A percentile compares a stretch with the other conserved stretches of the same genome.
These are phyloP conservation scores for Lentinula lateritia DNA, from an alignment of 768 basidiomycete species.

Conservation along the genomic window DNA sequence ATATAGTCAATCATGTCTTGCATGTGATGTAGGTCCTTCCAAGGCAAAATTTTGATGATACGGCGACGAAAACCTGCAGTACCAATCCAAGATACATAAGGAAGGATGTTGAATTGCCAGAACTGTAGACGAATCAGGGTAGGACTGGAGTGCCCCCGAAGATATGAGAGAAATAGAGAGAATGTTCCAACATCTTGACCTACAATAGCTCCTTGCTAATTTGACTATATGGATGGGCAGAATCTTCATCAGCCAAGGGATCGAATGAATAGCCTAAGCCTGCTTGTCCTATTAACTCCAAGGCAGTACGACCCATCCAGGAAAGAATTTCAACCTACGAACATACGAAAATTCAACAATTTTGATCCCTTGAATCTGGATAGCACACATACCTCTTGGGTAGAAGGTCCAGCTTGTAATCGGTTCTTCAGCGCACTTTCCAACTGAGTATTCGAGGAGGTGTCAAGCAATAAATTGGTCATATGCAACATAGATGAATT, in stretches of 20 bases:
- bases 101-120: constrained; percentile 13
- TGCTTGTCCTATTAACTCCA: constrained; percentile 4
- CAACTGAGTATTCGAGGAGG: background rate
- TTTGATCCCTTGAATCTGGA: constrained; percentile 16
- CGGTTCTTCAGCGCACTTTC: background rate
- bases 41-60: constrained; percentile 17
- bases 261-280: constrained; percentile 7
- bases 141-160: background rate
- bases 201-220: background rate
- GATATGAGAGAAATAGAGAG: too few species aligned
- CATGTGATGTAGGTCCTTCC: constrained; percentile 16
- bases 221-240: background rate
- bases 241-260: background rate
- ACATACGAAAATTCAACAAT: constrained; percentile 10
- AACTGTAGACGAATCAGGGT: background rate
- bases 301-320: constrained; percentile 5
- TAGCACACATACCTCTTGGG: constrained; percentile 5
- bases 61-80: constrained; percentile 20
- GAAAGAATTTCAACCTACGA: constrained; percentile 18
- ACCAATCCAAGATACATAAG: constrained; percentile 15
- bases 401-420: background rate
- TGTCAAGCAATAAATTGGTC: background rate
- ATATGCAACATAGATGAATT: background rate
- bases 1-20: constrained; percentile 22
- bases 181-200: background rate